A percentile compares a stretch with the other conserved stretches of the same genome.
Conservation (phyloP, 1,139 yeast genomes). For the Debaryomyces coudertii region DNA sequence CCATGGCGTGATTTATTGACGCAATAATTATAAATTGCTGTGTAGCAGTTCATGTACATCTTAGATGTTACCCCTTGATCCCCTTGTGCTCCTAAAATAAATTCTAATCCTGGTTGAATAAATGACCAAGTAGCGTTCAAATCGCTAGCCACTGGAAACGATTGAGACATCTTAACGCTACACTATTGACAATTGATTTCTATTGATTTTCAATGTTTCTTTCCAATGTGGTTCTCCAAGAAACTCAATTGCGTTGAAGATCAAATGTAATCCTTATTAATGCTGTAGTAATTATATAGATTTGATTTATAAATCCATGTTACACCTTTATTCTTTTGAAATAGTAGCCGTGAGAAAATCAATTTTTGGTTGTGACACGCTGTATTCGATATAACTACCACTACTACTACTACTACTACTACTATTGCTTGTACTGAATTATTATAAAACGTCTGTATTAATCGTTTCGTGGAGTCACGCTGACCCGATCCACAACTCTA, state of each 20-base stretch:
- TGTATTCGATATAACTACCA: neutral
- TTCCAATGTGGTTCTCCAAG: neutral
- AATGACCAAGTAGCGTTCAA: conserved; percentile 74
- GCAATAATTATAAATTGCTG: conserved; percentile 93
- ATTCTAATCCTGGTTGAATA: conserved; percentile 73
- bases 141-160: conserved; percentile 45
- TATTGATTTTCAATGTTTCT: conserved; percentile 2
- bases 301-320: conserved; percentile 2
- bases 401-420: neutral
- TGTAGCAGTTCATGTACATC: conserved; percentile 74
- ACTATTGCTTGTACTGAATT: neutral
- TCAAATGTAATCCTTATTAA: conserved; percentile 1
- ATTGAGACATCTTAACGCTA: conserved; percentile 12
- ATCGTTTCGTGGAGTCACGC: conserved; percentile 18
- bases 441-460: conserved; percentile 2
- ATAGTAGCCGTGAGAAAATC: conserved; percentile 4
- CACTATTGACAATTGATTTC: conserved; percentile 3
- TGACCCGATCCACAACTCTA: conserved; percentile 78
- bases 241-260: conserved; percentile 5
- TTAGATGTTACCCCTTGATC: conserved; percentile 68
- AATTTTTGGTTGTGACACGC: neutral
- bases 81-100: conserved; percentile 67
- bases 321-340: neutral
- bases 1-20: conserved; percentile 69
- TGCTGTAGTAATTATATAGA: neutral